These are phyloP conservation scores for Choiromyces venosus DNA, from an alignment of 495 filamentous ascomycete species.

Conservation along the genomic window DNA sequence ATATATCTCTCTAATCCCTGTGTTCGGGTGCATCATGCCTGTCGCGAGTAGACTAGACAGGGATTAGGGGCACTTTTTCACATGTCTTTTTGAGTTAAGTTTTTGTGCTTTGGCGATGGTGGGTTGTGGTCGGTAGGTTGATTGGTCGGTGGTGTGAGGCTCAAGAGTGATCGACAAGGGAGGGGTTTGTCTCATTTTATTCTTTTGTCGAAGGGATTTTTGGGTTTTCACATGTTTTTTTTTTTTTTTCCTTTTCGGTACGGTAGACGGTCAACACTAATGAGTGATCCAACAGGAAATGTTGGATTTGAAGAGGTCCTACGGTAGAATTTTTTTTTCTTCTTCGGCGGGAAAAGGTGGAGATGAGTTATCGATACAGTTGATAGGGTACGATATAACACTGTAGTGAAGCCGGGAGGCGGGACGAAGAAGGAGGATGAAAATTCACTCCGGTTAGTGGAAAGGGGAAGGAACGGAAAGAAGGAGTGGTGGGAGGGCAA, in stretches of 20 bases:
- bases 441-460: background rate
- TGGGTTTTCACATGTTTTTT: background rate
- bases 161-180: background rate
- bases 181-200: background rate
- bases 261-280: background rate
- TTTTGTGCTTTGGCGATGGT: background rate
- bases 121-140: background rate
- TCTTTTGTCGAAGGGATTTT: background rate
- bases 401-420: no score
- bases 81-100: background rate
- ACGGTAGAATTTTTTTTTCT: no score
- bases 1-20: no score
- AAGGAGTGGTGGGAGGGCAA: background rate
- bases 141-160: background rate
- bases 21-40: no score
- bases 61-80: background rate
- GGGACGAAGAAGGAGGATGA: no score
- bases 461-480: background rate
- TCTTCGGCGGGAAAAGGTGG: background rate
- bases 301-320: background rate
- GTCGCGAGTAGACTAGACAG: background rate
- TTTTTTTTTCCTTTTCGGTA: background rate
- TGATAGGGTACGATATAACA: background rate
- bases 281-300: no score
- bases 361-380: background rate